These are phyloP conservation scores for Monosporascus sp. DNA, from an alignment of 2,329 filamentous ascomycete species.

Conservation along the genomic window DNA sequence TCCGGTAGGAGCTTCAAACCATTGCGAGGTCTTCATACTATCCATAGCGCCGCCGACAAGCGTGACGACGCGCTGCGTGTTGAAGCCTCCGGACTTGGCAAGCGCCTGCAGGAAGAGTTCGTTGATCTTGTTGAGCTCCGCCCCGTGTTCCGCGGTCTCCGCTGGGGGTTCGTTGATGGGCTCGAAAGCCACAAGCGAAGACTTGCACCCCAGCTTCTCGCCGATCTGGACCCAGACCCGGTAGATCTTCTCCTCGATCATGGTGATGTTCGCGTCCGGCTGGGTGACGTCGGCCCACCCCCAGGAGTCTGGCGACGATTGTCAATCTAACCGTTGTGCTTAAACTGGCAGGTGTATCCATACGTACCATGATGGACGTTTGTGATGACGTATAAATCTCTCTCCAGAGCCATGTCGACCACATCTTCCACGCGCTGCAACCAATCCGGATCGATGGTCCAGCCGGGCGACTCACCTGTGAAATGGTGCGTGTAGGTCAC, in stretches of 20 bases:
- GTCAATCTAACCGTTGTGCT: too few relatives aligned
- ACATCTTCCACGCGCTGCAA: constrained; percentile 53
- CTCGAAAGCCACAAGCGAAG: constrained; percentile 49
- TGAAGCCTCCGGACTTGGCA: constrained; percentile 48
- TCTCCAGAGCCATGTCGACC: constrained; percentile 46
- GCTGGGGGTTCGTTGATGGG: constrained; percentile 55
- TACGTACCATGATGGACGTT: constrained; percentile 48
- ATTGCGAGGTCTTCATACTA: constrained; percentile 45
- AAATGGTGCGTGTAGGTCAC: constrained; percentile 57
- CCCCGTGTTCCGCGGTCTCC: constrained; percentile 42
- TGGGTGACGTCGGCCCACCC: constrained; percentile 49
- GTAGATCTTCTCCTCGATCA: constrained; percentile 52
- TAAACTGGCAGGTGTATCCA: not conserved
- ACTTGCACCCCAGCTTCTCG: constrained; percentile 47
- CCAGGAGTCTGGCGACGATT: constrained; percentile 40
- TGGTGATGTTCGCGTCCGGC: constrained; percentile 38
- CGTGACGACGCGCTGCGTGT: constrained; percentile 49
- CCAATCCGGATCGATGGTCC: constrained; percentile 49
- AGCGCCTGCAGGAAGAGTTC: constrained; percentile 50
- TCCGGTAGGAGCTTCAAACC: constrained; percentile 43
- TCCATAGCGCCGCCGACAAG: constrained; percentile 48
- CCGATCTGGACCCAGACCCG: constrained; percentile 54
- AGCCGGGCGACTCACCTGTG: constrained; percentile 41
- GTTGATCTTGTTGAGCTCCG: constrained; percentile 50
- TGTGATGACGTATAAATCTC: constrained; percentile 47